Conservation (phyloP, 192 early-diverging fungal genomes). For the Podochytrium sp. region DNA sequence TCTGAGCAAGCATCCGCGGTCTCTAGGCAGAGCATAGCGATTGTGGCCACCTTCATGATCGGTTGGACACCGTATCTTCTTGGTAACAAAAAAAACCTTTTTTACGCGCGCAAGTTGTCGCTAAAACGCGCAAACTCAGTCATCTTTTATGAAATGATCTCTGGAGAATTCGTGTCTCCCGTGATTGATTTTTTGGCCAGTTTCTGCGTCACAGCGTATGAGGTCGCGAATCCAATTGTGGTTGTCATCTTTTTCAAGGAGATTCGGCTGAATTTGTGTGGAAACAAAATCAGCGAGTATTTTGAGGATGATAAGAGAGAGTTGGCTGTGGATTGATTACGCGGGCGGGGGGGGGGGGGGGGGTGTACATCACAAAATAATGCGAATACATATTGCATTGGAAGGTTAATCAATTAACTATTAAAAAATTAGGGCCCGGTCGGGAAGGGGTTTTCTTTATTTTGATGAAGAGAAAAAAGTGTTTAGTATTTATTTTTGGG, state of each 20-base stretch:
- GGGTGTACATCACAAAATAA: too few relatives aligned
- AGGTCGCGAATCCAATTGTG: background rate
- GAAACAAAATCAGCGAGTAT: too few relatives aligned
- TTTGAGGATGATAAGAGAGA: too few relatives aligned
- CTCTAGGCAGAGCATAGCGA: background rate
- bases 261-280: background rate
- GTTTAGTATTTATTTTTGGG: too few relatives aligned
- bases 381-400: too few relatives aligned
- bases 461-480: too few relatives aligned
- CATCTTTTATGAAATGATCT: background rate
- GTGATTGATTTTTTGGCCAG: background rate
- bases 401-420: too few relatives aligned
- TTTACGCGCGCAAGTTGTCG: too few relatives aligned
- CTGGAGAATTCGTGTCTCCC: background rate
- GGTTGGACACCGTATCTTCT: conserved; percentile 7
- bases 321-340: too few relatives aligned
- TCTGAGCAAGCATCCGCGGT: background rate
- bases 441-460: too few relatives aligned
- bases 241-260: background rate
- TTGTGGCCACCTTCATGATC: background rate
- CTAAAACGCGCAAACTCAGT: background rate
- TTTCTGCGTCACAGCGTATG: background rate
- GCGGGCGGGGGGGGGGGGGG: too few relatives aligned
- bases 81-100: background rate
- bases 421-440: too few relatives aligned